These are phyloP conservation scores for Coleophoma cylindrospora DNA, from an alignment of 2,329 filamentous ascomycete species.

Conservation along the genomic window DNA sequence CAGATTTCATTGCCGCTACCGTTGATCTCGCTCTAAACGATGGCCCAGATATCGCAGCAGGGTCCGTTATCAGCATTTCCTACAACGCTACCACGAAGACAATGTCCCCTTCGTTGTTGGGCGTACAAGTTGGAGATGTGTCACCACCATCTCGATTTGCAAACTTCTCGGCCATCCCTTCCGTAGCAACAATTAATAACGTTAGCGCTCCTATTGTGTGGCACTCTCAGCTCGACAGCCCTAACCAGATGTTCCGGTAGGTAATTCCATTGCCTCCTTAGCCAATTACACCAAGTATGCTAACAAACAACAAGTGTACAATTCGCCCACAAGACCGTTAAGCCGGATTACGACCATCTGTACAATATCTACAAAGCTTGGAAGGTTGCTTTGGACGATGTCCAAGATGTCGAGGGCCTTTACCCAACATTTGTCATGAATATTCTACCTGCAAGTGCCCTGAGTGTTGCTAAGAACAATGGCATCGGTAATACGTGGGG, in stretches of 20 bases:
- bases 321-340: constrained; percentile 32
- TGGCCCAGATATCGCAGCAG: constrained; percentile 5
- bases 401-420: constrained; percentile 30
- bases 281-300: not conserved
- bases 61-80: constrained; percentile 3
- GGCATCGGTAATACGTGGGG: constrained; percentile 34
- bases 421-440: constrained; percentile 33
- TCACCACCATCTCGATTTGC: constrained; percentile 7
- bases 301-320: not conserved
- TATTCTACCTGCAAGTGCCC: constrained; percentile 19
- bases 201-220: constrained; percentile 4
- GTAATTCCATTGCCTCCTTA: not conserved
- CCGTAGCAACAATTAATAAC: not conserved
- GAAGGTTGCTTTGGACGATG: constrained; percentile 27
- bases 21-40: constrained; percentile 5
- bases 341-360: constrained; percentile 28
- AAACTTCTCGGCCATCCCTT: constrained; percentile 10
- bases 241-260: constrained; percentile 10
- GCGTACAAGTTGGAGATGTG: constrained; percentile 10
- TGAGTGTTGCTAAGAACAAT: constrained; percentile 27
- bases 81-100: constrained; percentile 9
- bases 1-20: constrained; percentile 7
- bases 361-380: constrained; percentile 28
- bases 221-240: constrained; percentile 6
- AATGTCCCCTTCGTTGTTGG: constrained; percentile 4